phyloP scores from a whole-genome alignment of 192 early-diverging fungal genomes.

The Coemansia sp. region DNA sequence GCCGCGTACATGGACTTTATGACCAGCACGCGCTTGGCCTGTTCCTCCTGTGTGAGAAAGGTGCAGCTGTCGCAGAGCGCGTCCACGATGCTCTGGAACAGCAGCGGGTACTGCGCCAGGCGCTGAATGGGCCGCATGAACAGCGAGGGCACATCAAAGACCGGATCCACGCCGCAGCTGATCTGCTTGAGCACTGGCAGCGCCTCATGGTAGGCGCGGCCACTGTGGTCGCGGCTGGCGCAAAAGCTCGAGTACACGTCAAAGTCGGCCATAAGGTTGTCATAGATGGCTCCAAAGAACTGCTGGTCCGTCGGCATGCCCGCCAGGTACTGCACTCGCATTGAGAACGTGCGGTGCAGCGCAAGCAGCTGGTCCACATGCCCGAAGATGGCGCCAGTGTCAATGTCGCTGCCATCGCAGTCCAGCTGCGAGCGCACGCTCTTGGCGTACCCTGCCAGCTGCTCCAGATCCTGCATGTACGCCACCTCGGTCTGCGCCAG shows the following conservation, averaged over 20 bases:
- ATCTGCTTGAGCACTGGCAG: constrained; percentile 20
- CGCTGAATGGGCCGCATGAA: constrained; percentile 50
- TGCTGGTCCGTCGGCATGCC: constrained; percentile 25
- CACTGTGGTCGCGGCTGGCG: constrained; percentile 26
- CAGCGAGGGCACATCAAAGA: constrained; percentile 36
- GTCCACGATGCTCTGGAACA: constrained; percentile 44
- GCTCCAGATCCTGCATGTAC: constrained; percentile 50
- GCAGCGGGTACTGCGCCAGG: constrained; percentile 46
- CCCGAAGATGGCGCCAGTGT: constrained; percentile 21
- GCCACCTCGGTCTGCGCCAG: constrained; percentile 47
- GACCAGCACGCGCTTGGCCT: constrained; percentile 8
- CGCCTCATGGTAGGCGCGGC: constrained; percentile 14
- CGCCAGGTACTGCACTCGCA: constrained; percentile 46
- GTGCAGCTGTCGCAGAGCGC: constrained; percentile 19
- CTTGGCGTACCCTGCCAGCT: constrained; percentile 23
- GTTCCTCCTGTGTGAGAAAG: background rate
- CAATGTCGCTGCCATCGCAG: constrained; percentile 11
- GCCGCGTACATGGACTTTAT: constrained; percentile 31
- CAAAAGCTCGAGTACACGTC: constrained; percentile 40
- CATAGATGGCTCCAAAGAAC: constrained; percentile 27
- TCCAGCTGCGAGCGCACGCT: constrained; percentile 13
- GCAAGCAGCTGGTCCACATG: constrained; percentile 21
- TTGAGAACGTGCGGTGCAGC: constrained; percentile 43
- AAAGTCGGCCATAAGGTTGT: constrained; percentile 15
- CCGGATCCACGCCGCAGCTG: constrained; percentile 14